Percentiles rank a stretch among this genome's conserved stretches.
Conservation (phyloP, 2,329 filamentous ascomycete genomes). For the Cyphellophora europaea region DNA sequence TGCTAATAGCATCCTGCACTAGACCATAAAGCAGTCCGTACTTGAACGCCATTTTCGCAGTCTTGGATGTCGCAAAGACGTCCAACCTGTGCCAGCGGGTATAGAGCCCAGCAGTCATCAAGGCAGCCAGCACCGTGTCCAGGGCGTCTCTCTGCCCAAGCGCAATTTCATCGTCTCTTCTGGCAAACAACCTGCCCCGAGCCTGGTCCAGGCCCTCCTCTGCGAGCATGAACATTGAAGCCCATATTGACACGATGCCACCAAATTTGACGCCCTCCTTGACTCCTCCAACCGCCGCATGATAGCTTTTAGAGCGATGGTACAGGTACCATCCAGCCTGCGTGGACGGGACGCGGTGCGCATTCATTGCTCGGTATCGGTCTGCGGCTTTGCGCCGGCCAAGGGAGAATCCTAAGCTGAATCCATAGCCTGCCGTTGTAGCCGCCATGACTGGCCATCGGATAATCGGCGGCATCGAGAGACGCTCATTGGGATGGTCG, state of each 20-base stretch:
- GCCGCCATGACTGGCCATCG: conserved; percentile 57
- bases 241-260: conserved; percentile 60
- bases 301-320: conserved; percentile 96
- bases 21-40: conserved; percentile 74
- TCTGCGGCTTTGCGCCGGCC: conserved; percentile 66
- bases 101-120: conserved; percentile 78
- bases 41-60: conserved; percentile 68
- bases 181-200: conserved; percentile 58
- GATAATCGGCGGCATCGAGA: conserved; percentile 54
- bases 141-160: conserved; percentile 58
- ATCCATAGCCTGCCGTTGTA: conserved; percentile 50
- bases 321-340: conserved; percentile 95
- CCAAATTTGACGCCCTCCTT: conserved; percentile 72
- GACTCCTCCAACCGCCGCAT: conserved; percentile 66
- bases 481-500: conserved; percentile 25
- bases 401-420: conserved; percentile 60
- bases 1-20: conserved; percentile 64
- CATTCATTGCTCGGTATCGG: conserved; percentile 90
- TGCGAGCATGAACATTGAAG: conserved; percentile 64
- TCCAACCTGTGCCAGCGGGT: conserved; percentile 79
- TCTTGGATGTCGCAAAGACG: conserved; percentile 63
- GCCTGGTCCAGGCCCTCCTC: conserved; percentile 79
- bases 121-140: conserved; percentile 71
- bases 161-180: conserved; percentile 71
- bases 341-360: conserved; percentile 77